Base-by-base conservation (phyloP, 2,329 filamentous ascomycete species). In the Sarocladium brachiariae region DNA sequence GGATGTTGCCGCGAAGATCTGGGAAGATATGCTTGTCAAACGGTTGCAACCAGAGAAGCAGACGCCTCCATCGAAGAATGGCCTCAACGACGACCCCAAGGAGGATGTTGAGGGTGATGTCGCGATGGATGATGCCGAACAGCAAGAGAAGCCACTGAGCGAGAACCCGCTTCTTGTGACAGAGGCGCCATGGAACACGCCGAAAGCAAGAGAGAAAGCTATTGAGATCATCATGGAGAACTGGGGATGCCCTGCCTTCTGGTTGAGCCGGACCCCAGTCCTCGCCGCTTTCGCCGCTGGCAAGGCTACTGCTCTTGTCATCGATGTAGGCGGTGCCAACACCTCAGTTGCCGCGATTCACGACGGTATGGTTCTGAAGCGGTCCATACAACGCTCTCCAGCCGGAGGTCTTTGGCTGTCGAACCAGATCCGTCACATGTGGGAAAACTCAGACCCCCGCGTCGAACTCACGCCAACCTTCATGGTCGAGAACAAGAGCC, bases 221-320 rank as follows among this genome's bases (percentile, higher is more conserved):
- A 92, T 96, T 61, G 93, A 99, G 72, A 83, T 97, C 55, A 90
- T 89, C 53, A 96, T 99, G 85, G 93, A 99, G 75, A 88, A 83
- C 63, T 99, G 93, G 90, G 91, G 89, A 24, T 87, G 86, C 51
- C 93, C 93, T 16, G 93, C 93, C 4, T 97, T 96, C 69, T 99
- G 92, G 78, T 75, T 97, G 54, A 89, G 89, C 55, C 84, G 89
- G 62, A 95, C 84, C 50, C 90, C 92, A 23, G 91, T 96, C 38
- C 79, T 96, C 64, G 84, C 92, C 50, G 87, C 91, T 18, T 97
- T 96, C 64, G 90, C 90, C 16, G 86, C 89, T 14, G 93, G 93
- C 56, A 97, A 96, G 70, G 86, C 92, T 0, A 95, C 89, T 4
- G 92, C 91, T 6, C 80, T 99, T 38, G 90, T 99, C 38, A 78